Percentiles rank a stretch among this genome's conserved stretches.
Evolutionary conservation across 805 yeast species (phyloP).

Genomic region (Pichia heedii): DNA sequence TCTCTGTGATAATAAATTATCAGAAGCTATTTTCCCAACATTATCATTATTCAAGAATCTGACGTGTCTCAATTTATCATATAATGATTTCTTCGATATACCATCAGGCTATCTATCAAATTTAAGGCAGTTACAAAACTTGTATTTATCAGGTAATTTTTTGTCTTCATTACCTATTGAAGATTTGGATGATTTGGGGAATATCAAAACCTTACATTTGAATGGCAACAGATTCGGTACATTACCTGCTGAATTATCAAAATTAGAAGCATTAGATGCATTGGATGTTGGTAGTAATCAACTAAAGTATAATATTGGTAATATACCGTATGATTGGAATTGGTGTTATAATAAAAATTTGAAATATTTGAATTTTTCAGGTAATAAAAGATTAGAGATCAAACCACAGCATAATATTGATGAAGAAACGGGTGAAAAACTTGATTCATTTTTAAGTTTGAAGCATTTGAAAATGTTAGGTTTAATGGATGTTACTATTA

Average conservation of each 20-base stretch:
- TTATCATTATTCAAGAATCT: conserved; percentile 52
- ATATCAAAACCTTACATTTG: conserved; percentile 53
- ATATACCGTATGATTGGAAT: conserved; percentile 96
- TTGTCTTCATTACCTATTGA: conserved; percentile 77
- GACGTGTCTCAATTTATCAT: conserved; percentile 62
- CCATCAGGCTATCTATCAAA: conserved; percentile 63
- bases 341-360: conserved; percentile 81
- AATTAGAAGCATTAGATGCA: conserved; percentile 50
- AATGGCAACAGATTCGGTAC: conserved; percentile 83
- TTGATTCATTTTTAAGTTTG: conserved; percentile 56
- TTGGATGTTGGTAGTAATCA: conserved; percentile 89
- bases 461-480: conserved; percentile 69
- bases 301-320: conserved; percentile 83
- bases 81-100: conserved; percentile 76
- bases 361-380: conserved; percentile 80
- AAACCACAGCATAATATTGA: conserved; percentile 47
- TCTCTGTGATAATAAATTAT: conserved; percentile 76
- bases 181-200: conserved; percentile 55
- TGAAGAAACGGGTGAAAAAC: conserved; percentile 51
- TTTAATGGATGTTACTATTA: conserved; percentile 89
- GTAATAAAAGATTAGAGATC: conserved; percentile 86
- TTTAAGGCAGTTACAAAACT: conserved; percentile 46
- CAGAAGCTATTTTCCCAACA: conserved; percentile 65
- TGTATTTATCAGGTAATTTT: conserved; percentile 78
- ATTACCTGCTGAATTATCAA: conserved; percentile 80